These are phyloP conservation scores for Rhodotorula diobovata DNA, from an alignment of 768 basidiomycete species.

Conservation along the genomic window DNA sequence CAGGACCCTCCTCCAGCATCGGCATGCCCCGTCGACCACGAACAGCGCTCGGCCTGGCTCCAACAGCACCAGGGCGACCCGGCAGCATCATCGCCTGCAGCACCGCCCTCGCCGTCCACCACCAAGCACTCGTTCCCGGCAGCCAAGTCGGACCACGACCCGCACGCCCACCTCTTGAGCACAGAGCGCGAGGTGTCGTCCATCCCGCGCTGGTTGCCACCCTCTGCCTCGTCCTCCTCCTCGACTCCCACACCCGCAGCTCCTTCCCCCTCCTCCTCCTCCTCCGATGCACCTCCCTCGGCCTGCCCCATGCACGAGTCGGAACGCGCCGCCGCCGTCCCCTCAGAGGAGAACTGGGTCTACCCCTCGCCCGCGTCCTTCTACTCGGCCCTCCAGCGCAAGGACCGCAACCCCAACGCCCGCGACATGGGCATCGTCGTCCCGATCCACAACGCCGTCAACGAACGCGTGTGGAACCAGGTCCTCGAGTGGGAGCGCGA, in stretches of 20 bases:
- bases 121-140: conserved; percentile 32
- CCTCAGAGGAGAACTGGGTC: conserved; percentile 73
- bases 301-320: conserved; percentile 28
- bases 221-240: background rate
- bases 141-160: background rate
- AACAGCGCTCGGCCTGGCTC: conserved; percentile 53
- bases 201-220: conserved; percentile 61
- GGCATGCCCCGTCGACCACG: conserved; percentile 65
- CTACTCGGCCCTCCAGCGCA: conserved; percentile 92
- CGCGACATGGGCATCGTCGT: conserved; percentile 93
- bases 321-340: conserved; percentile 39
- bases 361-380: conserved; percentile 99
- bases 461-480: conserved; percentile 85
- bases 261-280: conserved; percentile 3
- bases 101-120: no score
- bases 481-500: conserved; percentile 70
- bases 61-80: conserved; percentile 8
- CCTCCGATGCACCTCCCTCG: conserved; percentile 9
- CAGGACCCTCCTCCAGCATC: background rate
- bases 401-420: conserved; percentile 66
- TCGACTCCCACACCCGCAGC: background rate
- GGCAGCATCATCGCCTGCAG: background rate
- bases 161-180: conserved; percentile 54
- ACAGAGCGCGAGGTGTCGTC: conserved; percentile 75
- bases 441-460: conserved; percentile 98